Base-by-base conservation (phyloP, 306 rosid species). In the Chamaecrista fasciculata region DNA sequence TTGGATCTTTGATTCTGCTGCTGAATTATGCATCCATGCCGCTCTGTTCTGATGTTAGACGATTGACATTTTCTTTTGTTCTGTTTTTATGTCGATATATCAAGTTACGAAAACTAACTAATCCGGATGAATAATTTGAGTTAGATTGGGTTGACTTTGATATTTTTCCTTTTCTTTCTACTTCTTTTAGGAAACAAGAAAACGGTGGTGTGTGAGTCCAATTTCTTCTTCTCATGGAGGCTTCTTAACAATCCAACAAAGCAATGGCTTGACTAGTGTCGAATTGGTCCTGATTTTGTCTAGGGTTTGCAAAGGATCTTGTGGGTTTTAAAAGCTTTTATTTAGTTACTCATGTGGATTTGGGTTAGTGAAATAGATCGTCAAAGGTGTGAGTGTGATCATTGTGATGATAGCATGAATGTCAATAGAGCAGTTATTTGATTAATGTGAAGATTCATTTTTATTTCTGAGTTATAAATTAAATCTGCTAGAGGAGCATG, bases 401-500 rank as follows among this genome's bases (percentile, higher is more conserved):
- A 28, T 61, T 81, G 44, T 60, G 62, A 8, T 14, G 65, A 56
- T 72, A 46, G 62, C 65, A 70, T 37, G 66, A 49, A 46, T 69
- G 76, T 67, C 76, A 74, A 72, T 67, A 80, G 71, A 68, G 70
- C 76, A 70, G 73, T 57, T 26, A 48, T 72, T 75, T 28, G 55
- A 44, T 76, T 20, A 31, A 53, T 66, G 79, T 70, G 75, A 73
- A 67, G 79, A 74, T 77, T 77, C 66, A 52, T 62, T 69, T 50
- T 55, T 49, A 24, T 83, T 73, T 71, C 62, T 69, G 81, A 80
- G 70, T 73, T 65, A 61, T 68, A 53, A 66, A 25, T 62, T 61
- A 66, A 67, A 49, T 67, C 65, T 58, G 67, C 77, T 59, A 71
- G 82, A 68, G 78, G 82, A 82, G 62, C 29, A 93, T 94, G 98